These are phyloP conservation scores for Torulaspora gathmanii DNA, from an alignment of 805 yeast genomes.

Conservation along the genomic window DNA sequence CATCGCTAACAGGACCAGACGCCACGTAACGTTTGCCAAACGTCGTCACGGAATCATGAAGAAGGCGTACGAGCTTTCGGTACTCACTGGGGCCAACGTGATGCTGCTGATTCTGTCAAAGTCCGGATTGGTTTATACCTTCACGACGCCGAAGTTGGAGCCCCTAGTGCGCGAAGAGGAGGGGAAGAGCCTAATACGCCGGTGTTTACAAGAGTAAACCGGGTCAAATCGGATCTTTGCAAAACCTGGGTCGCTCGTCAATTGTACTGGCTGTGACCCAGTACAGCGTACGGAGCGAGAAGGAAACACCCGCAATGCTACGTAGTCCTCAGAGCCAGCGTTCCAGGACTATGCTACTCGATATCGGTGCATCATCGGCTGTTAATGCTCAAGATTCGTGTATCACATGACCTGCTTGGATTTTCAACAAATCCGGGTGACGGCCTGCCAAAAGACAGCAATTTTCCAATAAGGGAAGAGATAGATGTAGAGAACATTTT, in stretches of 20 bases:
- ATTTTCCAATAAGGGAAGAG: conserved; percentile 19
- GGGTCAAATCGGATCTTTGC: no score
- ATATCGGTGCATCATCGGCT: no score
- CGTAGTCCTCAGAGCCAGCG: no score
- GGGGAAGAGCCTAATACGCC: conserved; percentile 91
- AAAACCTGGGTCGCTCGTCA: no score
- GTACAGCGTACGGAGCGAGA: no score
- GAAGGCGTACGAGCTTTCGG: conserved; percentile 93
- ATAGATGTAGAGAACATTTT: conserved; percentile 10
- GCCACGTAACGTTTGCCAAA: conserved; percentile 96
- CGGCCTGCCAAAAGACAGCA: neutral
- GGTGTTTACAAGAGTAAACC: conserved; percentile 62
- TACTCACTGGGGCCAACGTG: conserved; percentile 94
- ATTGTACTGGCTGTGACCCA: no score
- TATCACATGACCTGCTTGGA: neutral
- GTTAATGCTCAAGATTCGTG: no score
- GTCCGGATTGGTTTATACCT: conserved; percentile 93
- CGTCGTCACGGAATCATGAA: conserved; percentile 98
- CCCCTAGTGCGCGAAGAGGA: conserved; percentile 91
- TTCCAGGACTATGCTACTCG: no score
- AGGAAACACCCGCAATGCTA: neutral
- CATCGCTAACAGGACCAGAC: conserved; percentile 89
- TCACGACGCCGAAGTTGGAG: conserved; percentile 94
- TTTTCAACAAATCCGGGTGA: neutral
- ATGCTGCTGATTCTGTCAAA: conserved; percentile 86